Base-by-base conservation (phyloP, 2,329 filamentous ascomycete genomes). In the Xylaria sp. region DNA sequence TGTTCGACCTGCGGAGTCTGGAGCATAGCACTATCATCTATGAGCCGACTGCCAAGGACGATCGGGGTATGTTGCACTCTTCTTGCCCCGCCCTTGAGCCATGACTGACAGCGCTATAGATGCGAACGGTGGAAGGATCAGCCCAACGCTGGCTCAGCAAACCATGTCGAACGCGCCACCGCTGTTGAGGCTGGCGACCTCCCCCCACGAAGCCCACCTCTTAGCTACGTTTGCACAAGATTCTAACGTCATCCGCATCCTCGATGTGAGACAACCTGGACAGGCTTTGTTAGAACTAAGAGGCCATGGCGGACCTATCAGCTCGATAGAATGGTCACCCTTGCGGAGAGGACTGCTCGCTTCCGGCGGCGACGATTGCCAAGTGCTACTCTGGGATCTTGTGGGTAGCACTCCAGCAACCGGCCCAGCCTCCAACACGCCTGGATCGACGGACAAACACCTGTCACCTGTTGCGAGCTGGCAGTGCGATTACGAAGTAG, bases 11-110 rank as follows among this genome's bases (percentile, higher is more conserved):
- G 57, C 86, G 94, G 68, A 97, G 93, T 72, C 77, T 99, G 48
- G 94, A 99, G 71, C 94, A 99, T 72, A 97, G 92, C 62, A 99
- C 94, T 46, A 99, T 99, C 71, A 99, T 99, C 61, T 99, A 99
- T 71, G 94, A 99, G 73, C 94, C 94, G 4, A 93, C 91, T 0
- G 89, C 92, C 63, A 97, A 97, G 75, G 87, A 88, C 57, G 85
- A 88, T 41, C 76, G 84, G 78, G 82, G 89, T 91, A 77, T 61
- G 76, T 69, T 19, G 24, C 20, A 39, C 17, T 7, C 41, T 21
- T 38, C 9, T 8, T 13, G 3, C 21, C 24, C 39, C 5, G 16
- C 7, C 11, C 45, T 19, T 50, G 17, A 19, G 13, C 11, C 34
- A 6, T 29, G 26, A 39, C 52, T 54, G 21, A 63, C 41, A 19